phyloP scores from a whole-genome alignment of 805 yeast species.

The Suhomyces pyralidae region DNA sequence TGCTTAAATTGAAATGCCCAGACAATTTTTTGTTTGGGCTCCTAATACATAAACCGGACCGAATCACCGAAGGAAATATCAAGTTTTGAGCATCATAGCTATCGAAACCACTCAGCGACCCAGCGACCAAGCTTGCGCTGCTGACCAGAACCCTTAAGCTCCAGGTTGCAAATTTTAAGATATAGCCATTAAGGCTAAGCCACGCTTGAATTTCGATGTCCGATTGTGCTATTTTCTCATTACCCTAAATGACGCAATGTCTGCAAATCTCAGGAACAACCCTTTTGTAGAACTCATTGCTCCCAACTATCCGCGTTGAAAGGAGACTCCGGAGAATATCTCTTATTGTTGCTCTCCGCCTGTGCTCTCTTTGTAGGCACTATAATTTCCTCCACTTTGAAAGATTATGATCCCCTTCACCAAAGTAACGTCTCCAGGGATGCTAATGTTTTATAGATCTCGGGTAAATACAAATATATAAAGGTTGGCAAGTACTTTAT shows the following conservation, averaged over 20 bases:
- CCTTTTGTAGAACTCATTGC: not conserved
- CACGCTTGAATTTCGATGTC: not conserved
- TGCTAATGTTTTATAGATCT: not conserved
- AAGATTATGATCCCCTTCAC: not conserved
- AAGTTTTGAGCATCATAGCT: not conserved
- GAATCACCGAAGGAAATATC: not conserved
- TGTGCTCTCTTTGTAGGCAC: not conserved
- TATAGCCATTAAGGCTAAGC: not conserved
- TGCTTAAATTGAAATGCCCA: not conserved
- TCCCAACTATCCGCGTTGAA: not conserved
- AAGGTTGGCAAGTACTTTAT: not conserved
- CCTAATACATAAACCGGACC: not conserved
- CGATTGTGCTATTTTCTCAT: not conserved
- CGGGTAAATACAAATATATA: not conserved
- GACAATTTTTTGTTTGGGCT: not conserved
- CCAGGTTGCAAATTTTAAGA: not conserved
- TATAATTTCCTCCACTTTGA: not conserved
- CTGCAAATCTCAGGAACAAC: not conserved
- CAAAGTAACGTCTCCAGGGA: not conserved
- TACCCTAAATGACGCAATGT: not conserved
- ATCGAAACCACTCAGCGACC: too few relatives aligned
- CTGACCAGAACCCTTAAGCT: not conserved
- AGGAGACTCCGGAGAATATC: not conserved
- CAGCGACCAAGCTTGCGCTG: not conserved
- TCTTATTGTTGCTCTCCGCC: not conserved